phyloP scores from a whole-genome alignment of 768 basidiomycete species.

The Roridomyces roridus region DNA sequence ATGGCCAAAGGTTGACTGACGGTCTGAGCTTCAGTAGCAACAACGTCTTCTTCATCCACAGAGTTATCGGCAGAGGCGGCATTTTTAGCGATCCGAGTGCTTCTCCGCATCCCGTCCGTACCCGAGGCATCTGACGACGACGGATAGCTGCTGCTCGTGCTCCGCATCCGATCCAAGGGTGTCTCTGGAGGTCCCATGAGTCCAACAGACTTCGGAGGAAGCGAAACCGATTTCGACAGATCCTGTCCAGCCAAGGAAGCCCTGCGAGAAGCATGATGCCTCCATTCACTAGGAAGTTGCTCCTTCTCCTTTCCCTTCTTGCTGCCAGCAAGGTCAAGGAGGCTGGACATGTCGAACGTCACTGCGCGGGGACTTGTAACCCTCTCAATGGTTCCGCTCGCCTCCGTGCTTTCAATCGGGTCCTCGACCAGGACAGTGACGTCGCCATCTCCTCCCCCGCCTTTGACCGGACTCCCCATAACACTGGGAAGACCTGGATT shows the following conservation, averaged over 20 bases:
- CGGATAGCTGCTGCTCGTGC: constrained; percentile 45
- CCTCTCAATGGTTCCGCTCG: constrained; percentile 19
- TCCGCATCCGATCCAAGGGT: constrained; percentile 47
- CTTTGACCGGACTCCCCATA: constrained; percentile 53
- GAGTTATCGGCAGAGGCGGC: constrained; percentile 23
- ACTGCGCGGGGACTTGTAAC: constrained; percentile 24
- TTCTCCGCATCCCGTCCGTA: constrained; percentile 30
- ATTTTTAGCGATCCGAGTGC: constrained; percentile 40
- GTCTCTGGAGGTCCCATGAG: constrained; percentile 57
- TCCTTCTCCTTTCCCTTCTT: constrained; percentile 41
- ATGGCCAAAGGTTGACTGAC: constrained; percentile 50
- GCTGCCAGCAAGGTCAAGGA: constrained; percentile 25
- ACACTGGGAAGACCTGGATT: constrained; percentile 51
- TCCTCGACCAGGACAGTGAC: constrained; percentile 28
- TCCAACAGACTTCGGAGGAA: constrained; percentile 40
- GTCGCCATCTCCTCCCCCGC: constrained; percentile 27
- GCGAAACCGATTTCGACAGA: constrained; percentile 65
- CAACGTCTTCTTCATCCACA: constrained; percentile 21
- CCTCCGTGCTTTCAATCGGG: constrained; percentile 26
- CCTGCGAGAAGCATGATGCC: constrained; percentile 51
- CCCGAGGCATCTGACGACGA: constrained; percentile 25
- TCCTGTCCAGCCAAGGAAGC: constrained; percentile 66
- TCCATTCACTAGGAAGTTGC: constrained; percentile 31
- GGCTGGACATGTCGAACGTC: constrained; percentile 18
- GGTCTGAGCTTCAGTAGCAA: constrained; percentile 28